A percentile compares a stretch with the other conserved stretches of the same genome.
These are phyloP conservation scores for Colletotrichum sp. DNA, from an alignment of 2,329 filamentous ascomycete species.

Conservation along the genomic window DNA sequence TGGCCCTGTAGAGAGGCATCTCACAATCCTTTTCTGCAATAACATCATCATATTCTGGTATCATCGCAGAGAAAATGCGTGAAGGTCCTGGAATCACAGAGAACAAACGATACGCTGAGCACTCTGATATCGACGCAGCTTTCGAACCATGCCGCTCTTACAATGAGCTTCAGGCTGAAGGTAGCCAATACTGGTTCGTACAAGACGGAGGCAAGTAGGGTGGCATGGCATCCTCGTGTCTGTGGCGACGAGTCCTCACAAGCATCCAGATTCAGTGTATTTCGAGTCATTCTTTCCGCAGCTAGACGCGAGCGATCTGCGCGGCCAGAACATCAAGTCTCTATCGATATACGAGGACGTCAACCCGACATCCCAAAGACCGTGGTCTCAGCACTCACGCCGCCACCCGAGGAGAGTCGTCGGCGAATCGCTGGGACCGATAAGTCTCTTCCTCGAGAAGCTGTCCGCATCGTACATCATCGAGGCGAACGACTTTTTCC, in stretches of 20 bases:
- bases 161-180: not conserved
- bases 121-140: not conserved
- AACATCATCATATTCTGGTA: not conserved
- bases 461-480: not conserved
- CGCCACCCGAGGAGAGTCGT: not conserved
- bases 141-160: not conserved
- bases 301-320: not conserved
- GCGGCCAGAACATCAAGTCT: not conserved
- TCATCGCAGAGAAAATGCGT: not conserved
- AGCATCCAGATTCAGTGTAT: not conserved
- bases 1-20: not conserved
- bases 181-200: not conserved
- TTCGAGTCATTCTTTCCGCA: not conserved
- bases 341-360: not conserved
- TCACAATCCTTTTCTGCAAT: accelerated
- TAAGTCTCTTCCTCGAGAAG: not conserved
- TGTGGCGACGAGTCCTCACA: not conserved
- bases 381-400: not conserved
- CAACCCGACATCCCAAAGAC: not conserved
- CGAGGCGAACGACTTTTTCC: not conserved
- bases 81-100: not conserved
- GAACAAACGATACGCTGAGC: not conserved
- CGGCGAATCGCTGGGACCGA: not conserved
- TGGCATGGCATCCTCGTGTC: not conserved
- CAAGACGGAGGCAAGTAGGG: not conserved